Conservation (phyloP, 371 early-diverging fungal genomes). For the Saksenaea oblongispora region DNA sequence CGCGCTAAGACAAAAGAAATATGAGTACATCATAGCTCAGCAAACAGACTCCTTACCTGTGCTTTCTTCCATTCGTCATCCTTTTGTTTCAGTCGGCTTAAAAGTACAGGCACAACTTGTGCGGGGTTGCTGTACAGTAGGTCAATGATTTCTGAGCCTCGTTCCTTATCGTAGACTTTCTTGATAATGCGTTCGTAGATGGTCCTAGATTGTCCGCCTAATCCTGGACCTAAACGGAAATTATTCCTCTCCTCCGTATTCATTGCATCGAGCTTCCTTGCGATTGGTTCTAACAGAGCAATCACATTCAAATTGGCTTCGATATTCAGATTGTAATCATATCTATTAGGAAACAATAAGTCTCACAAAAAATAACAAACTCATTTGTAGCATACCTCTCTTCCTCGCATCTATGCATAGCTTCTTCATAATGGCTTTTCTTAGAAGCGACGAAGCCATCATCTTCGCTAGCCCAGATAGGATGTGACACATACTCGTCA, state of each 20-base stretch:
- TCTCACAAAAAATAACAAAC: slow-evolving; percentile 86
- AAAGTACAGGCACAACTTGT: slow-evolving; percentile 90
- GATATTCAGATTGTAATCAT: slow-evolving; percentile 96
- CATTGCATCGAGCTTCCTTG: slow-evolving; percentile 71
- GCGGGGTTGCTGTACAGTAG: slow-evolving; percentile 92
- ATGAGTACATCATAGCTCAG: slow-evolving; percentile 63
- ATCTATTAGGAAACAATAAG: slow-evolving; percentile 15
- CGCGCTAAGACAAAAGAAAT: slow-evolving; percentile 58
- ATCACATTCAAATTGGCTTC: slow-evolving; percentile 93
- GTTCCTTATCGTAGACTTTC: slow-evolving; percentile 87
- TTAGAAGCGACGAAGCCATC: slow-evolving; percentile 91
- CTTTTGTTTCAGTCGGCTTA: slow-evolving; percentile 94
- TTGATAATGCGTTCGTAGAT: slow-evolving; percentile 89
- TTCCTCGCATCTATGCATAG: slow-evolving; percentile 95
- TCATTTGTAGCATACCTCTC: slow-evolving; percentile 65
- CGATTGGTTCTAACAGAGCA: slow-evolving; percentile 86
- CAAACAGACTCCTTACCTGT: slow-evolving; percentile 62
- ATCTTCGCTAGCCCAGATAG: slow-evolving; percentile 95
- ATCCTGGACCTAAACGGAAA: slow-evolving; percentile 73
- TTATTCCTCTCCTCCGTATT: slow-evolving; percentile 71
- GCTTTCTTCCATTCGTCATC: slow-evolving; percentile 92
- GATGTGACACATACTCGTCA: slow-evolving; percentile 94
- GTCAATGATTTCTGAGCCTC: slow-evolving; percentile 91
- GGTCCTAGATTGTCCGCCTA: slow-evolving; percentile 84
- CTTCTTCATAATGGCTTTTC: slow-evolving; percentile 96